Evolutionary conservation across 1,139 yeast species (phyloP).

Genomic region (Suhomyces panamericanus): DNA sequence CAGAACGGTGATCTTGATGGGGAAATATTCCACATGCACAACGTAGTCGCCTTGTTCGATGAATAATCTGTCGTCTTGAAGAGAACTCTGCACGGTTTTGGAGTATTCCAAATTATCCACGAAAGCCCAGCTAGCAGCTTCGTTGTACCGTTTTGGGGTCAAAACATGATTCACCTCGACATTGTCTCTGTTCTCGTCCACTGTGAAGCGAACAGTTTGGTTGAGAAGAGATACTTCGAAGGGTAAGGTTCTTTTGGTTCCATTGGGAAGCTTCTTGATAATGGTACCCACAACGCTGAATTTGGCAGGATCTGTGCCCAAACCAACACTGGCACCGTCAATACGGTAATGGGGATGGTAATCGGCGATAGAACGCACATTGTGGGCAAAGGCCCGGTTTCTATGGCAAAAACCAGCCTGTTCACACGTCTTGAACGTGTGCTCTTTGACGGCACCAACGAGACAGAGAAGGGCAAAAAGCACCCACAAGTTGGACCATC

Average conservation of each 20-base stretch:
- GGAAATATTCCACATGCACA: constrained; percentile 45
- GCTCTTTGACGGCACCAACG: constrained; percentile 57
- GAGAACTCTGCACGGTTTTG: constrained; percentile 11
- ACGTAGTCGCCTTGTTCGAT: constrained; percentile 43
- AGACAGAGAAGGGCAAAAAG: constrained; percentile 4
- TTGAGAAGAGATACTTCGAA: constrained; percentile 58
- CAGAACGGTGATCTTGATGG: constrained; percentile 53
- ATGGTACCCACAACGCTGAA: constrained; percentile 46
- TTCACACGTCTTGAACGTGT: constrained; percentile 75
- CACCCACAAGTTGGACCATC: constrained; percentile 8
- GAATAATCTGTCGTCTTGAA: constrained; percentile 23
- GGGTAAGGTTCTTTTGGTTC: constrained; percentile 44
- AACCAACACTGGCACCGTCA: constrained; percentile 38
- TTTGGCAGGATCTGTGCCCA: constrained; percentile 20
- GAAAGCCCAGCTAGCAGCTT: constrained; percentile 63
- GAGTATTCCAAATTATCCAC: constrained; percentile 18
- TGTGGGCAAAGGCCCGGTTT: constrained; percentile 67
- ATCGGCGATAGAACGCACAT: constrained; percentile 31
- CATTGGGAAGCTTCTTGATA: constrained; percentile 37
- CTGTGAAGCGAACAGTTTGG: constrained; percentile 55
- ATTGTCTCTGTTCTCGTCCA: constrained; percentile 55
- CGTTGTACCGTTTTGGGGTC: constrained; percentile 54
- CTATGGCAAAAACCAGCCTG: constrained; percentile 86
- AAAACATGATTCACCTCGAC: constrained; percentile 23
- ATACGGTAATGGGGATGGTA: constrained; percentile 56